These are phyloP conservation scores for Ceriops zippeliana DNA, from an alignment of 345 rosid species.

Conservation along the genomic window DNA sequence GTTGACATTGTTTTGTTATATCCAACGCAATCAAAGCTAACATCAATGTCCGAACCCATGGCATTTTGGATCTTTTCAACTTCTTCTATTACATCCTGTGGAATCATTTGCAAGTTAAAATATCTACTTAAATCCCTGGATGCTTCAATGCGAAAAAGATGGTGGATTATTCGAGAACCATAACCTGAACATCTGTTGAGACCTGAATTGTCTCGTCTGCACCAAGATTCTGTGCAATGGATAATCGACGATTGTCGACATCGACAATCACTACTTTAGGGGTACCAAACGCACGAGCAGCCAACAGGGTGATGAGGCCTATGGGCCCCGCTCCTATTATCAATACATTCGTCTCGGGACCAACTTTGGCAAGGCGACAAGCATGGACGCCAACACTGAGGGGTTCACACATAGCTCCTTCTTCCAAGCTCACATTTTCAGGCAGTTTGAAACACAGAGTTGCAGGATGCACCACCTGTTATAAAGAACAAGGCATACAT, in stretches of 20 bases:
- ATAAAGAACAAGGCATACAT: background rate
- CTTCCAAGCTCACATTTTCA: slow-evolving; percentile 84
- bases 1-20: slow-evolving; percentile 86
- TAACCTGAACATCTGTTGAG: slow-evolving; percentile 59
- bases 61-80: slow-evolving; percentile 52
- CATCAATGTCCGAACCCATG: slow-evolving; percentile 61
- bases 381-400: slow-evolving; percentile 92
- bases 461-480: slow-evolving; percentile 89
- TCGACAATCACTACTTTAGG: slow-evolving; percentile 73
- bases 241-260: slow-evolving; percentile 66
- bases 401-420: slow-evolving; percentile 98
- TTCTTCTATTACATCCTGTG: slow-evolving; percentile 64
- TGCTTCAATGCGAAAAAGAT: background rate
- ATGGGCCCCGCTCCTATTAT: slow-evolving; percentile 92
- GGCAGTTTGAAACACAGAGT: slow-evolving; percentile 85
- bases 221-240: slow-evolving; percentile 72
- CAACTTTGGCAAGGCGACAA: slow-evolving; percentile 74
- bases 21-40: slow-evolving; percentile 88
- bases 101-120: background rate
- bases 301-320: slow-evolving; percentile 82
- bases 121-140: background rate
- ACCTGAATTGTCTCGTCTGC: slow-evolving; percentile 65
- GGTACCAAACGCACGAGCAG: slow-evolving; percentile 89
- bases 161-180: background rate
- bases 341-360: slow-evolving; percentile 67